Evolutionary conservation across 371 early-diverging fungal genomes (phyloP), one percentile per base, ranked within the genome.

Genomic region (Capniomyces stellatus): DNA sequence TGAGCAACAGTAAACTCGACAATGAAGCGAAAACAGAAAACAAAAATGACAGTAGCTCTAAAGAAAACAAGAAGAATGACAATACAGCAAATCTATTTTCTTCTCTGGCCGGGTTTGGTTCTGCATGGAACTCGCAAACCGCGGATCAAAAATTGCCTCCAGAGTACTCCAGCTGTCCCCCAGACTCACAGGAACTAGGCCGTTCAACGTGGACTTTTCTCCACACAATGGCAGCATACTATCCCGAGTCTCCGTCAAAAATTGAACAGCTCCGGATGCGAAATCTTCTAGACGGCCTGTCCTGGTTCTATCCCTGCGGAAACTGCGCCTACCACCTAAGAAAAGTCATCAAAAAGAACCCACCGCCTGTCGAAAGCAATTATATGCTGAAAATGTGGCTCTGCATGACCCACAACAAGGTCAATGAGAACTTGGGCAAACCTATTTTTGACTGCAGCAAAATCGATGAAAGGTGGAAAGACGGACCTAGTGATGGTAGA

Each of bases 161-260:
- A 2, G 60, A 70, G n/a, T 43, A 52, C 24, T 42, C 35, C 28
- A 79, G 78, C 27, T 95, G 93, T 64, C 96, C 96, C 10, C 84
- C 90, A 0, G 93, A 92, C 66, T 81, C 82, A 2, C 71, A 74
- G 51, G 79, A 79, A 46, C 83, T 99, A 15, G 99, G 98, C 29
- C 70, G 83, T 27, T 75, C 88, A 1, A 89, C 97, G 0, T 99
- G 99, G 99, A 92, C 94, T 2, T 86, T 98, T 57, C 70, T 99
- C 40, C 99, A 99, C 68, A 96, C 97, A 1, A 88, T 95, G 77
- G 96, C 96, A 12, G 91, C 97, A 0, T 92, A 93, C 68, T 99
- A 94, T 64, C 98, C 99, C 0, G 84, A 87, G 19, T 64, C 70
- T 15, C 94, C 99, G 0, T 78, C 84, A 0, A 57, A 64, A 1